Evolutionary conservation across 176 grass and related monocot genomes (phyloP).

Genomic region (Bromus sterilis): DNA sequence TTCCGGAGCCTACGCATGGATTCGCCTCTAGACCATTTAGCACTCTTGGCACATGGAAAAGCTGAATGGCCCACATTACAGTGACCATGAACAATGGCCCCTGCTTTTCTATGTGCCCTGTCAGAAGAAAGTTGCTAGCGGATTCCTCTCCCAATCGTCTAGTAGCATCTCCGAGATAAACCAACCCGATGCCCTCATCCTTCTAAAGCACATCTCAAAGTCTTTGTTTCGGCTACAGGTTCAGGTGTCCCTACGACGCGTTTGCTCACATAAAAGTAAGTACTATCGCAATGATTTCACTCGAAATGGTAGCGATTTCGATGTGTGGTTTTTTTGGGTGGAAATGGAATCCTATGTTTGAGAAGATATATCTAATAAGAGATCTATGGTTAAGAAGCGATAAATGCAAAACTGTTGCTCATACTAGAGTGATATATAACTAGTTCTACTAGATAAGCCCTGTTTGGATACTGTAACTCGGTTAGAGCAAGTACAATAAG

Average conservation of each 20-base stretch:
- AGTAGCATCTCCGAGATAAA: conserved; percentile 9
- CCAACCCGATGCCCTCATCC: not conserved
- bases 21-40: conserved; percentile 7
- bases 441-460: not conserved
- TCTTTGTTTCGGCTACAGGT: not conserved
- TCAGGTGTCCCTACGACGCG: not conserved
- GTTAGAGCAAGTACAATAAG: too few relatives aligned
- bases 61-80: not conserved
- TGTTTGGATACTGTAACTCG: too few relatives aligned
- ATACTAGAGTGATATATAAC: too few relatives aligned
- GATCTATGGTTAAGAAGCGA: not conserved
- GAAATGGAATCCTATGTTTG: conserved; percentile 4
- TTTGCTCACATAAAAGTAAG: not conserved
- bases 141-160: not conserved
- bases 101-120: not conserved
- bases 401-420: not conserved
- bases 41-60: not conserved
- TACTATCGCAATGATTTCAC: not conserved
- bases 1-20: not conserved
- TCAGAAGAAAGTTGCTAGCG: not conserved
- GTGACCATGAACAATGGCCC: not conserved
- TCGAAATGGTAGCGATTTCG: not conserved
- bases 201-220: not conserved
- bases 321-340: not conserved
- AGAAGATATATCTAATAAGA: not conserved